Base-by-base conservation (phyloP, 345 rosid genomes). In the Brassica juncea region DNA sequence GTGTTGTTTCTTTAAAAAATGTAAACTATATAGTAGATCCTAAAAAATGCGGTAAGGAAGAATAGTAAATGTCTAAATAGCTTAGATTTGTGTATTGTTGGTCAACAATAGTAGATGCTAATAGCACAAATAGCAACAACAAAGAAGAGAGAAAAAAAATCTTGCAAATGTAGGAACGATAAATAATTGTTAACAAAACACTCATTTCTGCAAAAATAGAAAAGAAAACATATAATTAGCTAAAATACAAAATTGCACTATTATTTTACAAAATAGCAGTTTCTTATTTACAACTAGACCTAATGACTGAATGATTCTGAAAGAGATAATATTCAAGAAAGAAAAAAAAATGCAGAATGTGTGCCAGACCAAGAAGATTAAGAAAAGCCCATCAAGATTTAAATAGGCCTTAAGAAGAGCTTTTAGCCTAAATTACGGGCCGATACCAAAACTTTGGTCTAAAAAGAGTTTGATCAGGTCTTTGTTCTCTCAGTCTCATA, bases 331-430 rank as follows among this genome's bases (percentile, higher is more conserved):
- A 6, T 0, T 2, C 27, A 19, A 57, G 11, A 8, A 19, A 28
- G 14, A 30, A 37, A n/a, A 16, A 6, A n/a, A 54, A 54, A 16
- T 54, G 25, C 47, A 39, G 47, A 39, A 39, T 39, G 47, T 39
- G 12, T 39, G 47, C 47, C 47, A 10, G 14, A 39, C 47, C 47
- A 39, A 3, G 49, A 42, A 42, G 49, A 39, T 28, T 28, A 28
- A 42, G 14, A 42, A 42, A 42, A 42, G 49, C 14, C 49, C 0
- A 30, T 57, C n/a, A 28, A 35, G 6, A 19, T 52, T 23, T 15
- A 0, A 30, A 10, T 59, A 72, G 82, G 82, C 74, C 71, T 15
- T 49, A 0, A 35, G 0, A 79, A 23, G 74, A 74, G 73, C 70
- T 23, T 60, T 2, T 58, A 65, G 47, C 59, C 58, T 23, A 71